Evolutionary conservation across 2,329 filamentous ascomycete genomes (phyloP).

Genomic region (Helotiales sp.): DNA sequence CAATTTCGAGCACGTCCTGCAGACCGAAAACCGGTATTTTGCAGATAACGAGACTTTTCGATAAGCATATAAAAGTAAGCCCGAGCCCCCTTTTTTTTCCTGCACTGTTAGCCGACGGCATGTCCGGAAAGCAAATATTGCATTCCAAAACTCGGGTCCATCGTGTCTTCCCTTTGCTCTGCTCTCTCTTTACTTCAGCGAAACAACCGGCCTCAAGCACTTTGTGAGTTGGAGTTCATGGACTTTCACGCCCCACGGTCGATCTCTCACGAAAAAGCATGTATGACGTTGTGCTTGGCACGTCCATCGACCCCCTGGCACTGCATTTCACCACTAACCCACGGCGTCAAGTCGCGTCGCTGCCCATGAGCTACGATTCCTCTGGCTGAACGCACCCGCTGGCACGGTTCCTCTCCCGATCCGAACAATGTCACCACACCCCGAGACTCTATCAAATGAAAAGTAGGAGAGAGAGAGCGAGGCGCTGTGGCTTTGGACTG

Average conservation of each 20-base stretch:
- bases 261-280: conserved; percentile 17
- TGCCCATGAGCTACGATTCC: conserved; percentile 8
- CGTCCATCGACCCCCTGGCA: neutral
- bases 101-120: conserved; percentile 4
- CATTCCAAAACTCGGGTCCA: neutral
- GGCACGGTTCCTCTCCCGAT: conserved; percentile 11
- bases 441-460: neutral
- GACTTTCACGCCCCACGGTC: neutral
- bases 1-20: conserved; percentile 14
- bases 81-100: conserved; percentile 19
- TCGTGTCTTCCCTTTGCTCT: neutral
- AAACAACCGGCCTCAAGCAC: neutral
- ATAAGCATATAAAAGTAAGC: conserved; percentile 14
- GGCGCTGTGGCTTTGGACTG: neutral
- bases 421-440: neutral
- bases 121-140: conserved; percentile 12
- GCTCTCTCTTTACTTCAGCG: neutral
- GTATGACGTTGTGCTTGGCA: conserved; percentile 25
- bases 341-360: conserved; percentile 15
- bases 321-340: conserved; percentile 16
- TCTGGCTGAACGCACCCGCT: neutral
- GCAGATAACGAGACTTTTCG: conserved; percentile 19
- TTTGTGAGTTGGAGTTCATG: neutral
- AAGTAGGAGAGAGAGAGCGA: neutral
- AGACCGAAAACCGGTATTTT: conserved; percentile 20